Percentiles rank a stretch among this genome's conserved stretches.
Evolutionary conservation across 257 asterid genomes (phyloP).

Genomic region (Capsicum rhomboideum): DNA sequence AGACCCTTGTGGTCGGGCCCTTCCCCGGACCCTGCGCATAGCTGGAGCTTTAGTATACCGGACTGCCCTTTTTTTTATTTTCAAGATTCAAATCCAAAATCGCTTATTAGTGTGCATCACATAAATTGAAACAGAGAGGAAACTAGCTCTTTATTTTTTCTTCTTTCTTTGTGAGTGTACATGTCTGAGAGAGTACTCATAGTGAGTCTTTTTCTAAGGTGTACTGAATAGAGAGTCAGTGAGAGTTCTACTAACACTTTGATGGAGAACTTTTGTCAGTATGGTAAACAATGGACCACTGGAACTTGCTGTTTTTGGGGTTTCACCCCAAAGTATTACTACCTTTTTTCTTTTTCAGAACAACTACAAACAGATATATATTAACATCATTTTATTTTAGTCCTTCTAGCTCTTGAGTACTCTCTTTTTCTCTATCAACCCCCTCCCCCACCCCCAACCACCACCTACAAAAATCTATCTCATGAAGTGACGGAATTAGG

Average conservation of each 20-base stretch:
- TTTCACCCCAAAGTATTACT: slow-evolving; percentile 76
- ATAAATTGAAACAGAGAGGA: too few relatives aligned
- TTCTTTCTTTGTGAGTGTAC: not conserved
- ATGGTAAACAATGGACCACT: slow-evolving; percentile 81
- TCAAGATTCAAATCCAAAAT: not conserved
- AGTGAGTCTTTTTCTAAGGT: slow-evolving; percentile 6
- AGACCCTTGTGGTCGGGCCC: too few relatives aligned
- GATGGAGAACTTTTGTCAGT: slow-evolving; percentile 52
- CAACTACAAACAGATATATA: slow-evolving; percentile 52
- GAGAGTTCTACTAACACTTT: slow-evolving; percentile 29
- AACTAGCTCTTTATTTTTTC: not conserved
- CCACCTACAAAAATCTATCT: too few relatives aligned
- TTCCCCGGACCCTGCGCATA: too few relatives aligned
- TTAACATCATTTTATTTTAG: slow-evolving; percentile 7
- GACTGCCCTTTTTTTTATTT: too few relatives aligned
- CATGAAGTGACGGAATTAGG: not conserved
- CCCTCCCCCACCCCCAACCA: too few relatives aligned
- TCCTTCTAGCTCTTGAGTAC: slow-evolving; percentile 29
- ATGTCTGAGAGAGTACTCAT: not conserved
- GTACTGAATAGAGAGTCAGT: not conserved
- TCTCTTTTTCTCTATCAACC: slow-evolving; percentile 9
- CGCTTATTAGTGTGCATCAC: too few relatives aligned
- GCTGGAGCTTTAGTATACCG: too few relatives aligned
- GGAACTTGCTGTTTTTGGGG: slow-evolving; percentile 90
- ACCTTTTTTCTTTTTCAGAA: slow-evolving; percentile 52